Base-by-base conservation (phyloP, 2,329 filamentous ascomycete genomes). In the Diaporthe sp. region DNA sequence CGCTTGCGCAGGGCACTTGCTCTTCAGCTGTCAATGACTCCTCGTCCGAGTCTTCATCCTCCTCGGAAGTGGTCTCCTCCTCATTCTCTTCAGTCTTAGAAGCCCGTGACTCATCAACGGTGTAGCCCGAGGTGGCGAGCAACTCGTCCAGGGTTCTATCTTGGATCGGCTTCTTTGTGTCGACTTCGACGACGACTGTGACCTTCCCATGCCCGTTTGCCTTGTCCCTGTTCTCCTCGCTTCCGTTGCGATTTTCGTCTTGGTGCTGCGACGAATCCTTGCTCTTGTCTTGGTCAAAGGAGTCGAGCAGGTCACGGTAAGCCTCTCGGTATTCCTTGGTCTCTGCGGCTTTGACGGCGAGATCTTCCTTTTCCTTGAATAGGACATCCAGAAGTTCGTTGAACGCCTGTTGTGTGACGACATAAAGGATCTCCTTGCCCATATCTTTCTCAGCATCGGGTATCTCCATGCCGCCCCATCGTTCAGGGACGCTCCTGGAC, bases 311-410 rank as follows among this genome's bases (percentile, higher is more conserved):
- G 72, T 84, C 83, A 53, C 86, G 86, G 80, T 87, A 91, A 75
- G 86, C 88, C 70, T 91, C 86, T 51, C 94, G 90, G 72, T 91
- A 86, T 13, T 85, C 84, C 76, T 89, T 90, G 0, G 93, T 94
- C 65, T 89, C 87, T 12, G 90, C 89, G 15, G 92, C 92, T 71
- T 91, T 88, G 74, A 97, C 84, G 1, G 95, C 92, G 25, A 94
- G 82, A 76, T 96, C 92, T 82, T 98, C 96, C 77, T 93, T 93
- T 6, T 89, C 87, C 78, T 93, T 93, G 85, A 99, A 99, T 0
- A 99, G 87, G 1, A 92, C 89, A 80, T 98, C 94, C 0, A 99
- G 89, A 2, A 98, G 86, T 83, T 98, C 95, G 79, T 98, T 98
- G 84, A 98, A 94, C 0, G 95, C 94, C 82, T 98, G 94, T 82